Evolutionary conservation across 306 rosid genomes (phyloP), one percentile per base, ranked within the genome.

Genomic region (Vigna nakashimae): DNA sequence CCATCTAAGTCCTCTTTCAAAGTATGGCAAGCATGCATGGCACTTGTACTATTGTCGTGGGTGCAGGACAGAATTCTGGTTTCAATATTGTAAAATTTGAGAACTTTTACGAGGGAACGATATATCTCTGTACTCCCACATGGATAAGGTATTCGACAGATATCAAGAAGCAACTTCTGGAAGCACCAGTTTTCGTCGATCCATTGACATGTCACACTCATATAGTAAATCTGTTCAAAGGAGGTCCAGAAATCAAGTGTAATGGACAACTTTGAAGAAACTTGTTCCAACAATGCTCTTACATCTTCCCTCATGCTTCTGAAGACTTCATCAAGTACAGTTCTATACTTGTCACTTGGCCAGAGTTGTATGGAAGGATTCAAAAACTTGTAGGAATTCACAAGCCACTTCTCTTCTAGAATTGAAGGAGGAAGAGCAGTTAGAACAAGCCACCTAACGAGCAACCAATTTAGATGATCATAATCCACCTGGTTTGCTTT

Each of bases 201-300:
- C 99, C 98, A 96, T 53, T 91, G 99, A 73, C 97, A 88, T 1
- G 96, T 88, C 71, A 96, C 90, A 56, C 99, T 92, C 99, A 91
- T 92, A 46, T 88, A 91, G 86, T 72, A 84, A 16, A 88, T 86
- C 71, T 91, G 90, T 65, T 96, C 99, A 49, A 86, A 92, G 43
- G 99, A 92, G 74, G 88, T 87, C 99, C 99, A 96, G 76, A 96
- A 92, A 83, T 96, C 98, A 53, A 91, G 90, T 18, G 97, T 86
- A 56, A 96, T 80, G 50, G 99, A 92, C 83, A 91, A 74, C 88
- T 90, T 96, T 8, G 97, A 90, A 69, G 98, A 81, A 74, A 88
- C 87, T 42, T 85, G 93, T 26, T 89, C 96, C 80, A 96, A 79
- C 82, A 89, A 79, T 32, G 86, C 83, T 84, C 88, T 85, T 74